phyloP scores from a whole-genome alignment of 2,329 filamentous ascomycete species.

The Cryphonectria radicalis region DNA sequence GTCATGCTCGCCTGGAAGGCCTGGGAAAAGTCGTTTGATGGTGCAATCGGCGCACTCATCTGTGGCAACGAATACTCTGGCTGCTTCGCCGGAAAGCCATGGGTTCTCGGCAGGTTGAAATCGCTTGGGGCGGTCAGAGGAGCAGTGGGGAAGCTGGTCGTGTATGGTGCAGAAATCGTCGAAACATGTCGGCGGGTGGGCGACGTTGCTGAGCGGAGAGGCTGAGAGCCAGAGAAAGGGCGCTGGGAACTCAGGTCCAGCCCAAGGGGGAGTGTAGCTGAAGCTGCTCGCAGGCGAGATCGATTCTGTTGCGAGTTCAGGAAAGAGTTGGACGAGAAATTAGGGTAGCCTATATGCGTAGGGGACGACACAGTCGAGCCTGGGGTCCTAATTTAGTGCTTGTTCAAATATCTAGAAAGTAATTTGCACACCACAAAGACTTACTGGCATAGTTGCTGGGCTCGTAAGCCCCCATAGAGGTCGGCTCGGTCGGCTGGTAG shows the following conservation, averaged over 20 bases:
- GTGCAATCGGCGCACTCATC: constrained; percentile 58
- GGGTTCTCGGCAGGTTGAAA: constrained; percentile 52
- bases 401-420: not conserved
- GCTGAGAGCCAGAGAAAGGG: constrained; percentile 37
- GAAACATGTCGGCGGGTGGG: constrained; percentile 44
- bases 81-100: constrained; percentile 40
- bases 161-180: constrained; percentile 48
- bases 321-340: constrained; percentile 45
- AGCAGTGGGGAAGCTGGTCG: constrained; percentile 56
- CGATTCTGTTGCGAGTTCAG: constrained; percentile 48
- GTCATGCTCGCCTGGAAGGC: constrained; percentile 50
- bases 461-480: constrained; percentile 54
- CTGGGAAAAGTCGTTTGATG: constrained; percentile 56
- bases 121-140: constrained; percentile 59
- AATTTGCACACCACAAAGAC: constrained; percentile 35
- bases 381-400: constrained; percentile 36
- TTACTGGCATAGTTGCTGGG: constrained; percentile 57
- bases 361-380: constrained; percentile 54
- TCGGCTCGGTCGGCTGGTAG: constrained; percentile 52
- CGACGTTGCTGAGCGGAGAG: constrained; percentile 36
- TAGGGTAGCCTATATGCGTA: constrained; percentile 55
- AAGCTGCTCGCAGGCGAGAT: constrained; percentile 55
- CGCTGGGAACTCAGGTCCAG: constrained; percentile 52
- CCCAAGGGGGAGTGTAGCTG: constrained; percentile 50
- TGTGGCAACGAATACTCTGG: constrained; percentile 58